Base-by-base conservation (phyloP, 371 early-diverging fungal species). In the Capillidium heterosporum region DNA sequence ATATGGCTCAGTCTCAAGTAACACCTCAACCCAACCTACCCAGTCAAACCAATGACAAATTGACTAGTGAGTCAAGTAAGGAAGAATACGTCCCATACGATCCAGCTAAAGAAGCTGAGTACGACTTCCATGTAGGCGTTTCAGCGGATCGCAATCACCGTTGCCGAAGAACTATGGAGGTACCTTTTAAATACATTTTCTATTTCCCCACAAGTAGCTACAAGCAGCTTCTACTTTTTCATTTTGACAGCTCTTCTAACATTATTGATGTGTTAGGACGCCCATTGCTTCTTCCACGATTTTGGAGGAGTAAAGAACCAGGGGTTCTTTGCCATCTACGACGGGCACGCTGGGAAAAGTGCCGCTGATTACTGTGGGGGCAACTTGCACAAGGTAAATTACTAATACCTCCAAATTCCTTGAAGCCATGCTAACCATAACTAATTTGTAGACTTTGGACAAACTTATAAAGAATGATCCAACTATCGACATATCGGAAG, bases 351-450 rank as follows among this genome's bases (percentile, higher is more conserved):
- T 4, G 96, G 97, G 15, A 85, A 85, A 65, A 75, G 80, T 32
- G 94, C 95, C 10, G 97, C 97, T 17, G 91, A 93, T 60, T 94
- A 87, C 88, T 95, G 95, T 66, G 96, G 95, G 19, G 70, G 71
- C 19, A 76, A 95, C 63, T 76, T 95, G 61, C 90, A 91, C 62
- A 73, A 79, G 69, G 87, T 87, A 71, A 46, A 32, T 1, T 21
- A 50, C 3, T 11, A 10, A 32, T 2, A 56, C 46, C 41, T 27
- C n/a, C n/a, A n/a, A n/a, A n/a, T n/a, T n/a, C 10, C 32, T 23
- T 26, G n/a, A 11, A 11, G n/a, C 8, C 17, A 24, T 19, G 8
- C 35, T 49, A 32, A 17, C 41, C 13, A 49, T 10, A 19, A 39
- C 21, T 48, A 48, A 43, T 26, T n/a, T 26, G 1, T 65, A 83